Evolutionary conservation across 768 basidiomycete species (phyloP).

Genomic region (Macrolepiota dolichaula): DNA sequence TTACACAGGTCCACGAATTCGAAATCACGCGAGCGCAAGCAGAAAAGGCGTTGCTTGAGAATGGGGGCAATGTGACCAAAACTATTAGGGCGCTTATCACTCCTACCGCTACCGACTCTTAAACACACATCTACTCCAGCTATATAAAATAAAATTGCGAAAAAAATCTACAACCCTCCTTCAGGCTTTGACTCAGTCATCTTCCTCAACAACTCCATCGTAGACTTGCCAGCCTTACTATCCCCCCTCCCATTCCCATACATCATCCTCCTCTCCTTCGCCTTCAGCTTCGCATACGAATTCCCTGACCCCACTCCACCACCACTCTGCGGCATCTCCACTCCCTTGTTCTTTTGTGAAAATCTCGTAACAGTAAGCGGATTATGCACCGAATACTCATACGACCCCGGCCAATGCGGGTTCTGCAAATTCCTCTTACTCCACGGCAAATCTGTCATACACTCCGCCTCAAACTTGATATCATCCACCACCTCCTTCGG

Average conservation of each 20-base stretch:
- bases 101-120: constrained; percentile 5
- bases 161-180: neutral
- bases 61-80: constrained; percentile 50
- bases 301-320: neutral
- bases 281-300: neutral
- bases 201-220: neutral
- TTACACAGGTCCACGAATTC: constrained; percentile 56
- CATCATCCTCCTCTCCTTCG: neutral
- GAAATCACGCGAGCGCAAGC: constrained; percentile 57
- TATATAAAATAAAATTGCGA: too few relatives aligned
- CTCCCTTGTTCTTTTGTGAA: too few relatives aligned
- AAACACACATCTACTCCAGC: too few relatives aligned
- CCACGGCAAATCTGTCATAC: neutral
- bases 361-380: neutral
- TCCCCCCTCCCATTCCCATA: neutral
- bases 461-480: neutral
- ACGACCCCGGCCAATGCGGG: neutral
- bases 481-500: neutral
- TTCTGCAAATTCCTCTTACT: neutral
- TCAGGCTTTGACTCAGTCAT: neutral
- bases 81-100: constrained; percentile 42
- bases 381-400: neutral
- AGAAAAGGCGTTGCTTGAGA: constrained; percentile 52
- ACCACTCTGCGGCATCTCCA: too few relatives aligned
- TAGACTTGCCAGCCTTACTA: neutral